Base-by-base conservation (phyloP, 2,329 filamentous ascomycete species). In the Epichloe uncinata region DNA sequence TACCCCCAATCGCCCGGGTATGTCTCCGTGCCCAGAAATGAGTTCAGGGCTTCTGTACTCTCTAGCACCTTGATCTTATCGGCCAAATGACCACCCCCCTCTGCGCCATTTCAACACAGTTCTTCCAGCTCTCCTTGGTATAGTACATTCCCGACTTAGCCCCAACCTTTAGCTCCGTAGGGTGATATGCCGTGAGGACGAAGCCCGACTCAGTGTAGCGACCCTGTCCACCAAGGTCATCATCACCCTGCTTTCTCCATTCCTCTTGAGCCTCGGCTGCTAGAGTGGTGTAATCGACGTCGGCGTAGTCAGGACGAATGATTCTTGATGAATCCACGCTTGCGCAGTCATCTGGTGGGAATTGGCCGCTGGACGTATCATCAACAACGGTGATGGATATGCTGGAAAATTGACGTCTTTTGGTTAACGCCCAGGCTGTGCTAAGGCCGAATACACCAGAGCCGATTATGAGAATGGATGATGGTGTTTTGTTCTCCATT, bases 231-330 rank as follows among this genome's bases (percentile, higher is more conserved):
- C 81, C 84, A 46, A 82, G 69, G 20, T 77, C 70, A 5, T 73
- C 66, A 34, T 74, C 68, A 50, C 72, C 78, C 58, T 65, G 65
- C 63, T 75, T 77, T 58, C 84, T 79, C 86, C 81, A 93, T 61
- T 76, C 71, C 16, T 73, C 66, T 60, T 87, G 85, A 1, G 89
- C 88, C 36, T 79, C 71, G 16, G 78, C 74, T 18, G 84, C 88
- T 43, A 97, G 79, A 15, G 73, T 69, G 5, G 87, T 78, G 66
- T 97, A 97, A 20, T 82, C 77, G 0, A 78, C 70, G 61, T 91
- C 82, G 5, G 86, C 82, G 62, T 97, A 97, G 72, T 97, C 91
- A 47, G 78, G 69, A 50, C 81, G 74, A 55, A 84, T 73, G 57
- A 84, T 81, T 56, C 81, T 76, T 13, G 79, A 82, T 4, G 72